These are phyloP conservation scores for Chlorella sp. DNA, from an alignment of 139 green algal genomes.

Conservation along the genomic window DNA sequence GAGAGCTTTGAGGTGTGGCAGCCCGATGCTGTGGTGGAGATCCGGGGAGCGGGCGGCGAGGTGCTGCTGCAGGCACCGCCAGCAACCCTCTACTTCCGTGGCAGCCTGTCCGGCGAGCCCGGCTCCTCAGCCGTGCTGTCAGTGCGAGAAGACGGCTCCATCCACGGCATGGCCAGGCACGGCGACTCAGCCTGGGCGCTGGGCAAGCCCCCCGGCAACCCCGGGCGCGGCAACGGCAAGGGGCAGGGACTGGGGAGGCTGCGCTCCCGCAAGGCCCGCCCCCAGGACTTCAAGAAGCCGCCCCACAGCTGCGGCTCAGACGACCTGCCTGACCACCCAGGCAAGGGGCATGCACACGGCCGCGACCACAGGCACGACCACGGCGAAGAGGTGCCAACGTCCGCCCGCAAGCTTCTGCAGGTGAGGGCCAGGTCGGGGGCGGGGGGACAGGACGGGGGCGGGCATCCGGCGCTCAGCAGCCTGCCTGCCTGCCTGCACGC, in stretches of 20 bases:
- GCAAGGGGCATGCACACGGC: neutral
- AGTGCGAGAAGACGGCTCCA: neutral
- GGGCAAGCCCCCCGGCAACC: neutral
- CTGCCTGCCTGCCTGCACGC: too few relatives aligned
- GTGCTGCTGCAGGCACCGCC: neutral
- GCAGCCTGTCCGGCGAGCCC: neutral
- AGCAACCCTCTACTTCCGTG: constrained; percentile 1
- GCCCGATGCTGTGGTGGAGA: neutral
- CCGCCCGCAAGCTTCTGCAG: constrained; percentile 22
- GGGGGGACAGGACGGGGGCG: too few relatives aligned
- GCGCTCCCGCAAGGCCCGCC: neutral
- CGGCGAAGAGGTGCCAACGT: neutral
- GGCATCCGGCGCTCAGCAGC: too few relatives aligned
- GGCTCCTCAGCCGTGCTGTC: neutral
- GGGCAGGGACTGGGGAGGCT: neutral
- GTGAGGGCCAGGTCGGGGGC: neutral
- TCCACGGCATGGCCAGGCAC: neutral
- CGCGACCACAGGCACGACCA: neutral
- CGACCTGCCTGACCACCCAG: neutral
- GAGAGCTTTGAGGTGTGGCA: neutral
- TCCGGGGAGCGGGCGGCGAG: neutral
- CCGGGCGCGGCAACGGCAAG: too few relatives aligned
- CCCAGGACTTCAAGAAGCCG: neutral
- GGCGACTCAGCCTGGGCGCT: neutral
- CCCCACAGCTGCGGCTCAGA: neutral